Evolutionary conservation across 805 yeast species (phyloP).

Genomic region (Kuraishia piskuri): DNA sequence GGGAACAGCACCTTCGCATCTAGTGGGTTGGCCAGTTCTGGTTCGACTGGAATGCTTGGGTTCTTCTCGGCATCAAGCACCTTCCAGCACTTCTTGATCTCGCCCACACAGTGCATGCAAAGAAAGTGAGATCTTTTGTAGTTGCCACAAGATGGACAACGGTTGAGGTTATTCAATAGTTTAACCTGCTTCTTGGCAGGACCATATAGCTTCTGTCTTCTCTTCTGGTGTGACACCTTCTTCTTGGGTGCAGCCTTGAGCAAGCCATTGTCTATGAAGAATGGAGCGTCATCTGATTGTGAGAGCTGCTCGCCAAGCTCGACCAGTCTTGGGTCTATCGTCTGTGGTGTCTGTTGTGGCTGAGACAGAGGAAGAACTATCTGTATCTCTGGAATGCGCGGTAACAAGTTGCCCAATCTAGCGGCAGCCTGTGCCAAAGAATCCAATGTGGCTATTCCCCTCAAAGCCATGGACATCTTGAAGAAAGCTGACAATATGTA

Average conservation of each 20-base stretch:
- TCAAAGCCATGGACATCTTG: slow-evolving; percentile 2
- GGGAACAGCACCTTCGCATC: slow-evolving; percentile 69
- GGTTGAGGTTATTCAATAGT: slow-evolving; percentile 64
- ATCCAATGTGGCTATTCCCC: background rate
- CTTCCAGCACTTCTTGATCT: slow-evolving; percentile 72
- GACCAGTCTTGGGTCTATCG: slow-evolving; percentile 15
- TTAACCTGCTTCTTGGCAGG: slow-evolving; percentile 78
- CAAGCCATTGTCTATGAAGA: slow-evolving; percentile 59
- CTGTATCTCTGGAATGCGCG: slow-evolving; percentile 10
- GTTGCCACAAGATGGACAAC: slow-evolving; percentile 95
- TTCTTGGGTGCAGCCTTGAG: slow-evolving; percentile 89
- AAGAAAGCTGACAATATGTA: background rate
- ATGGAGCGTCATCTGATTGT: slow-evolving; percentile 26
- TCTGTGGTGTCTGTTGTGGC: slow-evolving; percentile 9
- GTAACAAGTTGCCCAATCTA: background rate
- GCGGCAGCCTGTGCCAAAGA: background rate
- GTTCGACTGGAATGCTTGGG: slow-evolving; percentile 21
- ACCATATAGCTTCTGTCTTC: slow-evolving; percentile 74
- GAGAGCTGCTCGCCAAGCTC: slow-evolving; percentile 32
- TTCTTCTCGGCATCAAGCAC: slow-evolving; percentile 23
- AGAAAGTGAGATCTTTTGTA: slow-evolving; percentile 83
- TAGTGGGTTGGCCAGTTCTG: slow-evolving; percentile 40
- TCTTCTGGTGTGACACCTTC: slow-evolving; percentile 80
- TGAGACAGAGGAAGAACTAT: slow-evolving; percentile 10
- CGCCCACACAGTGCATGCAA: slow-evolving; percentile 87